Evolutionary conservation across 768 basidiomycete genomes (phyloP).

Genomic region (Asterophora lycoperdoides): DNA sequence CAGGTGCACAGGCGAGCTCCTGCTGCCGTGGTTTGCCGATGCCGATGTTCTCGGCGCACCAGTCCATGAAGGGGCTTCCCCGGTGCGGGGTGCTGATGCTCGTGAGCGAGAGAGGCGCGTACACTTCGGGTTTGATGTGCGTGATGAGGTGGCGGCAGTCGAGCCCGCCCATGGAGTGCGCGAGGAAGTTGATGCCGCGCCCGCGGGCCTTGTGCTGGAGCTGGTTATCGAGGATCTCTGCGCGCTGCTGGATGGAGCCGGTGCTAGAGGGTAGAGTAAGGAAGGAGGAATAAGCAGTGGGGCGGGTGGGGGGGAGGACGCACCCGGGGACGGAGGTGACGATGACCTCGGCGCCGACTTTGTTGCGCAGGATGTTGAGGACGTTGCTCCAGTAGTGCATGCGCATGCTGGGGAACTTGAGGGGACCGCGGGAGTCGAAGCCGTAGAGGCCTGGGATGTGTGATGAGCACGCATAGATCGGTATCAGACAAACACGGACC

Average conservation of each 20-base stretch:
- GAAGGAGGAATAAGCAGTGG: not conserved
- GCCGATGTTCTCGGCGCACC: slow-evolving; percentile 93
- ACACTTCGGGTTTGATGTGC: slow-evolving; percentile 75
- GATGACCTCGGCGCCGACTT: slow-evolving; percentile 89
- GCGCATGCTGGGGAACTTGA: slow-evolving; percentile 74
- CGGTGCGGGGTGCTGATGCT: slow-evolving; percentile 91
- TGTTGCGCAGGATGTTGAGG: slow-evolving; percentile 71
- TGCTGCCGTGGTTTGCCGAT: slow-evolving; percentile 64
- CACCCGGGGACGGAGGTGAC: slow-evolving; percentile 93
- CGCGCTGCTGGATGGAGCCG: slow-evolving; percentile 81
- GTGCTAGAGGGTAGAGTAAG: slow-evolving; percentile 47
- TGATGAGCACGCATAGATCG: slow-evolving; percentile 5
- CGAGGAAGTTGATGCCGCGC: slow-evolving; percentile 86
- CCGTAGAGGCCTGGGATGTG: slow-evolving; percentile 75
- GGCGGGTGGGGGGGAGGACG: slow-evolving; percentile 28
- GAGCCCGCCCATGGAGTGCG: slow-evolving; percentile 97
- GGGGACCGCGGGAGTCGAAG: slow-evolving; percentile 86
- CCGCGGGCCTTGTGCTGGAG: slow-evolving; percentile 64
- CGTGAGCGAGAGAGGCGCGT: slow-evolving; percentile 83
- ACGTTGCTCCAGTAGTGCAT: slow-evolving; percentile 96
- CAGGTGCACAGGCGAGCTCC: slow-evolving; percentile 25
- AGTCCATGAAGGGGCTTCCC: slow-evolving; percentile 98
- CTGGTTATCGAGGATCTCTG: slow-evolving; percentile 68
- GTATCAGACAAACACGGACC: slow-evolving; percentile 44
- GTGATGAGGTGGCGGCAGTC: slow-evolving; percentile 93